These are phyloP conservation scores for Prunus dulcis DNA, from an alignment of 306 rosid genomes.

Conservation along the genomic window DNA sequence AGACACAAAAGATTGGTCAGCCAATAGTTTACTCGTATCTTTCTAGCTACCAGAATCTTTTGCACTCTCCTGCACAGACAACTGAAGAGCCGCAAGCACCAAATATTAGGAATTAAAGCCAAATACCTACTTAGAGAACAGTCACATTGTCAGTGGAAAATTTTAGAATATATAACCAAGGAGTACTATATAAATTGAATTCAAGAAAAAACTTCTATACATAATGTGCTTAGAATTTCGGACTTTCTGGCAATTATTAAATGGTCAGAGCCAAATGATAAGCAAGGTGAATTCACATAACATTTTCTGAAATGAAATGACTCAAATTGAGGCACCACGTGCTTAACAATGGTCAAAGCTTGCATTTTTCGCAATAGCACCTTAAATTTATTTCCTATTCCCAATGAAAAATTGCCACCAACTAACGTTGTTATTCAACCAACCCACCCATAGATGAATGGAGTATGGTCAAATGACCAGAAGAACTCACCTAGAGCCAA, in stretches of 20 bases:
- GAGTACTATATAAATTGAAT: not conserved
- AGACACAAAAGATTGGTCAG: slow-evolving; percentile 93
- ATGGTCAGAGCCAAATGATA: not conserved
- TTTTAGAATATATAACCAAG: not conserved
- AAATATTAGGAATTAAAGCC: slow-evolving; percentile 3
- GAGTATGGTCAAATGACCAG: not conserved
- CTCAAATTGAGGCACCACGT: not conserved
- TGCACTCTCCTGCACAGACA: slow-evolving; percentile 70
- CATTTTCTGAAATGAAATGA: not conserved
- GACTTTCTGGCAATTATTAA: not conserved
- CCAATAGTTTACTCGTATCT: slow-evolving; percentile 82
- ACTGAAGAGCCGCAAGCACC: slow-evolving; percentile 69
- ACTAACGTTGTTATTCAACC: not conserved
- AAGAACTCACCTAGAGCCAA: slow-evolving; percentile 77
- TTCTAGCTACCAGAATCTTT: slow-evolving; percentile 64
- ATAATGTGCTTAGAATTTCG: not conserved
- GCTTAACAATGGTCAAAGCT: not conserved
- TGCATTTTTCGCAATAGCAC: not conserved
- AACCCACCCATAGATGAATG: not conserved
- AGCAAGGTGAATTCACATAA: not conserved
- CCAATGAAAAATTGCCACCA: not conserved
- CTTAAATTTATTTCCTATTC: not conserved
- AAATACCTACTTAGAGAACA: not conserved
- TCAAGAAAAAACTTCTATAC: not conserved
- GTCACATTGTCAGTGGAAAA: not conserved